Evolutionary conservation across 2,329 filamentous ascomycete species (phyloP), one percentile per base, ranked within the genome.

Genomic region (Rhynchosporium graminicola): DNA sequence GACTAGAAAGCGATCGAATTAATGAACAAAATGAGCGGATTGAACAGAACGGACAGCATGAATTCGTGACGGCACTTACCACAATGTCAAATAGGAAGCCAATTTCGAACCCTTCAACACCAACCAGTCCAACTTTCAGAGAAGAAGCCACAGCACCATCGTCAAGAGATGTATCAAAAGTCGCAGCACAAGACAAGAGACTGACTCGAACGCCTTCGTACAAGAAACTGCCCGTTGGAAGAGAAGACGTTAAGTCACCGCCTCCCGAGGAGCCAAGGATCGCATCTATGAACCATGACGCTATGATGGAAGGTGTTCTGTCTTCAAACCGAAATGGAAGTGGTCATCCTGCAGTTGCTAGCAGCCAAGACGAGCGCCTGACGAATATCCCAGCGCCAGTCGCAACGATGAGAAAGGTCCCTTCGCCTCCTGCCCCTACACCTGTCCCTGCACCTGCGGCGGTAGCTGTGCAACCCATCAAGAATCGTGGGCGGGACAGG

Each of bases 161-260:
- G 9, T 40, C 31, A 10, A 50, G 45, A 50, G 56, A 58, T 26
- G 43, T 48, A 26, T 42, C 38, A n/a, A 60, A 45, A 33, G 15
- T 45, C 26, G 8, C 13, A 10, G 38, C 46, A n/a, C 28, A 46
- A 40, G 58, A 61, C 15, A 61, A 48, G 58, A 60, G 54, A 43
- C 38, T 60, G 2, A 31, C 50, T 26, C 58, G 59, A 8, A 63
- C 61, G 12, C 48, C 61, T 43, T 61, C 63, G 6, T 52, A 59
- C 29, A 40, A 54, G 6, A 48, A 59, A 59, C 56, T 62, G 40
- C 55, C 57, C 6, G 2, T 31, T 36, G 58, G 36, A 8, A 59
- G 59, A 40, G 64, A 64, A 12, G 57, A 64, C n/a, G 51, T 64
- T 28, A 63, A 58, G 48, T 60, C 59, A 10, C 64, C 63, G 3